Base-by-base conservation (phyloP, 1,284 basidiomycete species). In the Coniophora puteana region DNA sequence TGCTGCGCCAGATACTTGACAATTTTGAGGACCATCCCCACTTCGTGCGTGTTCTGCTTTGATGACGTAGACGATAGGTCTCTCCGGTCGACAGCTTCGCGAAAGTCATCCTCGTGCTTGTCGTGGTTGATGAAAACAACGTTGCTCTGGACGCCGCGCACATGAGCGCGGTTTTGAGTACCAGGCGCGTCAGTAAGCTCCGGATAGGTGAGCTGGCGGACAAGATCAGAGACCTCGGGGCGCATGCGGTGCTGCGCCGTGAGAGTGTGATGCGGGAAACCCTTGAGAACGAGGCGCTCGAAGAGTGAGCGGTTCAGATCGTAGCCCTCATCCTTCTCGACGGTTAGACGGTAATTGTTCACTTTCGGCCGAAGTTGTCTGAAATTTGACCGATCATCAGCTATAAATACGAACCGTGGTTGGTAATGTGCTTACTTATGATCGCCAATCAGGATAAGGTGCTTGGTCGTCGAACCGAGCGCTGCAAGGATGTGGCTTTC, bases 341-440 rank as follows among this genome's bases (percentile, higher is more conserved):
- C 71, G 0, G 76, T 79, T 6, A 81, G 59, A 0, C 47, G 33
- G 42, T 80, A 81, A 45, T 74, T 68, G 44, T 79, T 78, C 38
- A 79, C 73, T 52, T 80, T 81, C 0, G 78, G 78, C 4, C 78
- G 74, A 4, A 81, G 59, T 58, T 81, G 79, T 54, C 78, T 80
- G 38, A 13, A 40, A 16, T 3, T 24, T 8, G 3, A 16, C 11
- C n/a, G n/a, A n/a, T 40, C 14, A 39, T 35, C 31, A 23, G 23
- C 34, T 46, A n/a, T 38, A 12, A 17, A 29, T 22, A 20, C 14
- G 34, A 8, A 13, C 10, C 14, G 34, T 11, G 13, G 10, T 38
- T 14, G 36, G 8, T 20, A 40, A n/a, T 22, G 25, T 14, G 14
- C 16, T 18, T 57, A 81, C 78, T 80, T 72, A 51, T 82, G 78